phyloP scores from a whole-genome alignment of 2,329 filamentous ascomycete species.

The Trichoderma koningii region DNA sequence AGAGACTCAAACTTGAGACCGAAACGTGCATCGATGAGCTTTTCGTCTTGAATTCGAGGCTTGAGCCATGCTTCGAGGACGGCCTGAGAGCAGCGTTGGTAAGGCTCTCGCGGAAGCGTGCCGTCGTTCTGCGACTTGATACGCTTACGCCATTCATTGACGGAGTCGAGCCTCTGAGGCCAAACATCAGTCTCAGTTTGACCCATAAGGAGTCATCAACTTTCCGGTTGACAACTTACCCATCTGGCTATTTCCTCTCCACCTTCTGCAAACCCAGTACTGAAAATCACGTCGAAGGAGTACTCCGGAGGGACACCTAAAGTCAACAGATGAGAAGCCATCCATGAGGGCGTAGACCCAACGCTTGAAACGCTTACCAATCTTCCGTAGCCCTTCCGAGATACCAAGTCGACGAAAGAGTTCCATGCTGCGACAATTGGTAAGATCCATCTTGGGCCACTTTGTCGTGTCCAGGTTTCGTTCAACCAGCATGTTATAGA shows the following conservation, averaged over 20 bases:
- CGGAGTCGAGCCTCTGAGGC: background rate
- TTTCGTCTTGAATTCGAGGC: constrained; percentile 2
- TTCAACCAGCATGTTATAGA: constrained; percentile 13
- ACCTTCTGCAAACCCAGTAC: background rate
- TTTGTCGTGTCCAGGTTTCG: constrained; percentile 22
- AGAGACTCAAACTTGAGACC: constrained; percentile 20
- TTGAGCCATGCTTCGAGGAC: constrained; percentile 20
- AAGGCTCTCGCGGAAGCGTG: constrained; percentile 3
- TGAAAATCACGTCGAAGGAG: background rate
- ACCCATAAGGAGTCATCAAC: too few species aligned
- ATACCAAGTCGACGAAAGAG: constrained; percentile 6
- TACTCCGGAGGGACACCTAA: constrained; percentile 8
- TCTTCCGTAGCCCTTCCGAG: constrained; percentile 5
- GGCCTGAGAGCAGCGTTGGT: constrained; percentile 20
- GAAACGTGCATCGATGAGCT: constrained; percentile 10
- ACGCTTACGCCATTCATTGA: background rate
- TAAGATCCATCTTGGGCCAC: constrained; percentile 23
- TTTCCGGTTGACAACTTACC: background rate
- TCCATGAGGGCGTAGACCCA: too few species aligned
- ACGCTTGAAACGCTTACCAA: background rate
- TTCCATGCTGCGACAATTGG: constrained; percentile 20
- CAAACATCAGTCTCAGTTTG: background rate
- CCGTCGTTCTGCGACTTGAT: constrained; percentile 15
- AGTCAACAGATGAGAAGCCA: background rate
- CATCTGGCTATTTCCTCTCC: constrained; percentile 14